Conservation (phyloP, 2,329 filamentous ascomycete species). For the Diplodia sapinea region DNA sequence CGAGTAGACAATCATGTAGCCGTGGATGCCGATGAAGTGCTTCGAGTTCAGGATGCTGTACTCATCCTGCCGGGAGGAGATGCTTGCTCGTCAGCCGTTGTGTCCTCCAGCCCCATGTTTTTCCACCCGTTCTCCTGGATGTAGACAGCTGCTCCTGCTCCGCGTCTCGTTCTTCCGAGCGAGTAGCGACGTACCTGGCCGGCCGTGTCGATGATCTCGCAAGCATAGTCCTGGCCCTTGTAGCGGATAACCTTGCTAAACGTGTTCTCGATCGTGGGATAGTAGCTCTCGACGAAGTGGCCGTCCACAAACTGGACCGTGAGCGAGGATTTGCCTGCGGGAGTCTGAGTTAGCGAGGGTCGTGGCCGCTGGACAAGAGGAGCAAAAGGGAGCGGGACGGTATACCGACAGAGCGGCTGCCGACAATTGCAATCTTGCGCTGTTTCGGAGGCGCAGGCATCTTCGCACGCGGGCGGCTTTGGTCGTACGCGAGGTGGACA, state of each 20-base stretch:
- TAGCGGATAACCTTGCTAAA: slow-evolving; percentile 95
- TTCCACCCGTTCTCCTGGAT: neutral
- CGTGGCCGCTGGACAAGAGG: neutral
- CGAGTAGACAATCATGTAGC: slow-evolving; percentile 98
- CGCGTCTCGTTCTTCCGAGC: neutral
- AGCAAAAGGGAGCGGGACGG: slow-evolving; percentile 36
- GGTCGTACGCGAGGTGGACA: neutral
- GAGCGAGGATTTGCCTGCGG: slow-evolving; percentile 89
- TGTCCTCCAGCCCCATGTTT: neutral
- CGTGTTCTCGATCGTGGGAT: slow-evolving; percentile 98
- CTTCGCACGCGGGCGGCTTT: slow-evolving; percentile 6
- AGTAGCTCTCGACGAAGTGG: slow-evolving; percentile 98
- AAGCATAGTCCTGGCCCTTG: slow-evolving; percentile 90
- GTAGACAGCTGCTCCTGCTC: neutral
- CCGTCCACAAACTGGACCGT: slow-evolving; percentile 97
- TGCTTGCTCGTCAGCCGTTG: slow-evolving; percentile 36
- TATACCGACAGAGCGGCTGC: slow-evolving; percentile 87
- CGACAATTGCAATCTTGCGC: slow-evolving; percentile 93
- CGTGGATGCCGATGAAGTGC: slow-evolving; percentile 98
- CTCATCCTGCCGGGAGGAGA: slow-evolving; percentile 72
- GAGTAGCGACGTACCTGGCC: slow-evolving; percentile 72
- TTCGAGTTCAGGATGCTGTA: slow-evolving; percentile 98
- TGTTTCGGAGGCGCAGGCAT: slow-evolving; percentile 81
- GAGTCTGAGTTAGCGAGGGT: slow-evolving; percentile 10
- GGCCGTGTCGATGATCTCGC: slow-evolving; percentile 97